Evolutionary conservation across 345 rosid genomes (phyloP), one percentile per base, ranked within the genome.

Genomic region (Dipteronia sinensis): DNA sequence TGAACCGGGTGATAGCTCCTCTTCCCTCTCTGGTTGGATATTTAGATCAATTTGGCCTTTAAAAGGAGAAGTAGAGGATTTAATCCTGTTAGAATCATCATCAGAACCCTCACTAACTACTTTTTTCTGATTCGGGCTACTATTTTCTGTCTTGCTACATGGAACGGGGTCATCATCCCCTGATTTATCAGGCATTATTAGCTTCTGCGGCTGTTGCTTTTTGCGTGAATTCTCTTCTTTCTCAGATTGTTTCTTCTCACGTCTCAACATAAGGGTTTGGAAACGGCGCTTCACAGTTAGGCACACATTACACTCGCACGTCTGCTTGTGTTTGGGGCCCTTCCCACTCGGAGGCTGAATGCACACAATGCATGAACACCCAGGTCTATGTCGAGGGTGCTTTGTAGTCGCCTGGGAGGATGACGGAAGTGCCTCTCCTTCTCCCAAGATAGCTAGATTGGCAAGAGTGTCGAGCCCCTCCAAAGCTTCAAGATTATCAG

Each of bases 341-440:
- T 80, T 82, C 69, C 99, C 98, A 74, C 99, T 94, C 44, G 99
- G 98, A 17, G 97, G 95, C 77, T 93, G 99, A 77, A 93, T 87
- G 86, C 98, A 96, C 58, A 96, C 93, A 65, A 94, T 96, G 86
- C 99, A 96, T 10, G 92, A 79, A 88, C 99, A 96, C 77, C 94
- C 99, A 63, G 82, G 91, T 86, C 90, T 91, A 80, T 94, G 99
- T 27, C 98, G 89, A 13, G 98, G 98, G 71, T 96, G 99, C 86
- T 89, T 96, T 31, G 97, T 90, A 66, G 97, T 91, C 77, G 89
- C 86, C 76, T 87, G 91, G 46, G 92, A 82, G 75, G 92, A 86
- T 75, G 88, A 61, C 51, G 87, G 84, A 25, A 77, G 76, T 5
- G 78, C 80, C 76, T 86, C 94, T 1, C 87, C 88, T 76, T 88